These are phyloP conservation scores for Trichoderma arundinaceum DNA, from an alignment of 2,329 filamentous ascomycete genomes.

Conservation along the genomic window DNA sequence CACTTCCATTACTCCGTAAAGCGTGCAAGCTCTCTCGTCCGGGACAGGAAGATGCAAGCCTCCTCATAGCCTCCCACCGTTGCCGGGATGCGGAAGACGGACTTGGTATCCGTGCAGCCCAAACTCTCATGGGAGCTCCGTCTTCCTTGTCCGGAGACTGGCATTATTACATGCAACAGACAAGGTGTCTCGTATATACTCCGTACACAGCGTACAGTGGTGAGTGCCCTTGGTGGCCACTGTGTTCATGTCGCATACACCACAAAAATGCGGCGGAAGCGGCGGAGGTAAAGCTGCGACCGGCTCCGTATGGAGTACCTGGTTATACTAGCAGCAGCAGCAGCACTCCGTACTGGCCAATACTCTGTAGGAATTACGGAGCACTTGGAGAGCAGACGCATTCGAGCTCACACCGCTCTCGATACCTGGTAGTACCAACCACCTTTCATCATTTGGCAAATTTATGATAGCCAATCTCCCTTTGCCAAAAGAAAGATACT, in stretches of 20 bases:
- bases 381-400: too few relatives aligned
- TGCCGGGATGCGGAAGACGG: too few relatives aligned
- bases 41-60: too few relatives aligned
- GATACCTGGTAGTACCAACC: background rate
- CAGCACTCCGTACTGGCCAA: too few relatives aligned
- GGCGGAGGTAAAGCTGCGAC: background rate
- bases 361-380: too few relatives aligned
- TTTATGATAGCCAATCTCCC: slow-evolving; percentile 3
- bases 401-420: slow-evolving; percentile 9
- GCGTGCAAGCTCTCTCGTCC: too few relatives aligned
- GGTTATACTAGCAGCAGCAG: too few relatives aligned
- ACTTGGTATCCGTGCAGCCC: too few relatives aligned
- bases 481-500: background rate
- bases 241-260: slow-evolving; percentile 9
- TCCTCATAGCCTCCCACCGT: too few relatives aligned
- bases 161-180: background rate
- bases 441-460: background rate
- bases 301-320: too few relatives aligned
- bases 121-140: too few relatives aligned
- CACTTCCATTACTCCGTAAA: too few relatives aligned
- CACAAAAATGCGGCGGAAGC: background rate
- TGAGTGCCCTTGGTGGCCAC: background rate
- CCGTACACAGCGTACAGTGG: background rate
- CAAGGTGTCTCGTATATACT: background rate
- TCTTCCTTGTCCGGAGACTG: background rate